Evolutionary conservation across 768 basidiomycete genomes (phyloP).

Genomic region (Amanita jacksonii): DNA sequence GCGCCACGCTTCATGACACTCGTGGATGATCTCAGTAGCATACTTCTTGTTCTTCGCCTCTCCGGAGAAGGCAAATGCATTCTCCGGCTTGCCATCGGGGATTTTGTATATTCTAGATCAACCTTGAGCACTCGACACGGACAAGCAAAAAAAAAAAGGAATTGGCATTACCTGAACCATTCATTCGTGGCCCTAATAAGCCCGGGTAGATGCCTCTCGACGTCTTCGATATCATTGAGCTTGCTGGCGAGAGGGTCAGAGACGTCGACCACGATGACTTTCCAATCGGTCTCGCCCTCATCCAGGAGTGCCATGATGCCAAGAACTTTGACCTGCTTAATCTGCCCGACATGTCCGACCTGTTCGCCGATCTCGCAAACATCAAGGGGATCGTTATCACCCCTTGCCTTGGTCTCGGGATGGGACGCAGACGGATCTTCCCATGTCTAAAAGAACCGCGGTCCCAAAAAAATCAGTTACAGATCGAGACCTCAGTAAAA

Average conservation of each 20-base stretch:
- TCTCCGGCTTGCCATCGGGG: slow-evolving; percentile 93
- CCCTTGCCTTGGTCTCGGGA: slow-evolving; percentile 96
- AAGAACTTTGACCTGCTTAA: slow-evolving; percentile 99
- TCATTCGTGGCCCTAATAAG: slow-evolving; percentile 96
- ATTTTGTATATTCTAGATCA: slow-evolving; percentile 96
- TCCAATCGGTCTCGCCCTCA: slow-evolving; percentile 99
- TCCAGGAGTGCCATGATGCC: slow-evolving; percentile 99
- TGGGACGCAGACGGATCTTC: slow-evolving; percentile 85
- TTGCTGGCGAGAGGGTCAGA: slow-evolving; percentile 92
- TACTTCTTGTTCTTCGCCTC: slow-evolving; percentile 99
- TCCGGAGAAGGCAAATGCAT: slow-evolving; percentile 97
- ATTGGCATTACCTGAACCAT: slow-evolving; percentile 77
- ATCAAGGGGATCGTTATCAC: slow-evolving; percentile 98
- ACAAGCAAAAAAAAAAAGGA: neutral
- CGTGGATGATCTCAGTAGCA: slow-evolving; percentile 97
- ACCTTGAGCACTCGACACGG: too few relatives aligned
- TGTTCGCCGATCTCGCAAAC: slow-evolving; percentile 99
- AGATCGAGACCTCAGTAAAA: too few relatives aligned
- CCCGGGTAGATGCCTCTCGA: slow-evolving; percentile 95
- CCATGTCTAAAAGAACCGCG: slow-evolving; percentile 77
- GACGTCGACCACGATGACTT: slow-evolving; percentile 96
- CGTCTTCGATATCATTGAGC: slow-evolving; percentile 98
- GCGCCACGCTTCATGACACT: slow-evolving; percentile 98
- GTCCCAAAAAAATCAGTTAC: too few relatives aligned
- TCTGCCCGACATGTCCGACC: slow-evolving; percentile 92